Base-by-base conservation (phyloP, 2,329 filamentous ascomycete species). In the Fusarium sp. region DNA sequence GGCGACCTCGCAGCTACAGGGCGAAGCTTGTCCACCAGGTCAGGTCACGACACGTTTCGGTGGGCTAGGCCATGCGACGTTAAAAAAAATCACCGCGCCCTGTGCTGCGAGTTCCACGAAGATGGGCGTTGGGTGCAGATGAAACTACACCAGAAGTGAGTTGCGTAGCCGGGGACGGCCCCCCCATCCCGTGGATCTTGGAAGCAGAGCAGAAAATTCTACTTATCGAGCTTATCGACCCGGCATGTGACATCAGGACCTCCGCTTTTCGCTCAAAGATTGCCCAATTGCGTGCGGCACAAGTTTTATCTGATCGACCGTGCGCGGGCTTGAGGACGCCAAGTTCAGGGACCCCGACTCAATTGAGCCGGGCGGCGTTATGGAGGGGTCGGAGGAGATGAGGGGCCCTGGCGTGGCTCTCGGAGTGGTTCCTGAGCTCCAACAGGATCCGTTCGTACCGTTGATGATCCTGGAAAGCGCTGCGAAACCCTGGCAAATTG, bases 221-320 rank as follows among this genome's bases (percentile, higher is more conserved):
- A 48, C 72, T 77, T 72, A 75, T 74, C 74, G 66, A 37, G n/a
- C 56, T 71, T 70, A 67, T 72, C 59, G 48, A 41, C 45, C n/a
- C 69, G 45, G 67, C 76, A 78, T 78, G 75, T 78, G 77, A 78
- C 75, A 79, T 79, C 77, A 74, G 64, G 52, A 10, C 27, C 18
- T 48, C 70, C 75, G 67, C 64, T 61, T 68, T 60, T 68, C 25
- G 23, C 10, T n/a, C 14, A 2, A 1, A 2, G 2, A 2, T 5
- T 2, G 27, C n/a, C 77, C 73, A 78, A 78, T 69, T 48, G 66
- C 1, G 27, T 18, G 10, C 13, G 11, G 27, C 3, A 1, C 2
- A 7, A 6, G 62, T 8, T 30, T 79, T 78, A 78, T 78, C 77
- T 71, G 77, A 78, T 78, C 76, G 76, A 69, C 68, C 66, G 72